These are phyloP conservation scores for Agaricales sp. DNA, from an alignment of 1,284 basidiomycete genomes.

Conservation along the genomic window DNA sequence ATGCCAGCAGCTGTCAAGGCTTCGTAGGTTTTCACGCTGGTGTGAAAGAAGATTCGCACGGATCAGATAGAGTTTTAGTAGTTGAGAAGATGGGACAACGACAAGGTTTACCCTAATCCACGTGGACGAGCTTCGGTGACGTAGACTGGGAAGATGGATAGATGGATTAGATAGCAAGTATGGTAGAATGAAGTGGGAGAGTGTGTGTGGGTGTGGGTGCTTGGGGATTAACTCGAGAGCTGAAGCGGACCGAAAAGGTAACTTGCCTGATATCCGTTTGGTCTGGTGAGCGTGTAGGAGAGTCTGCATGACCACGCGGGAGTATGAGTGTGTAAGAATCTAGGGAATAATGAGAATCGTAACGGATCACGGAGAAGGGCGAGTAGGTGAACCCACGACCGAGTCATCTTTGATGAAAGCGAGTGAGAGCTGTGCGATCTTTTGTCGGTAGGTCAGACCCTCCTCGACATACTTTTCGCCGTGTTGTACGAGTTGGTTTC, in stretches of 20 bases:
- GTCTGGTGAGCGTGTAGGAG: constrained; percentile 81
- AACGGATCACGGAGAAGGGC: constrained; percentile 4
- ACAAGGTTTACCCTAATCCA: constrained; percentile 56
- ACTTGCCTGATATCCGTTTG: constrained; percentile 74
- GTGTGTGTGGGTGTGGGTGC: background rate
- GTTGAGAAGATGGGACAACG: constrained; percentile 10
- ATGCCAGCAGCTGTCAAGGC: constrained; percentile 79
- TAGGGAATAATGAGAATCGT: constrained; percentile 20
- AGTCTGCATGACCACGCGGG: constrained; percentile 91
- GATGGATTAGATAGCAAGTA: constrained; percentile 8
- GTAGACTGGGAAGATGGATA: constrained; percentile 53
- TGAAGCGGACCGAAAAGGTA: constrained; percentile 1
- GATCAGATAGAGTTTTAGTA: constrained; percentile 7
- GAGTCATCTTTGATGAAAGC: constrained; percentile 93
- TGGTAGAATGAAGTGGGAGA: constrained; percentile 10
- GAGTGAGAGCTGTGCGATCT: constrained; percentile 84
- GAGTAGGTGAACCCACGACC: constrained; percentile 44
- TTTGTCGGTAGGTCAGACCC: constrained; percentile 81
- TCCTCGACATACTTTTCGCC: constrained; percentile 69
- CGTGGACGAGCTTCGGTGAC: constrained; percentile 93
- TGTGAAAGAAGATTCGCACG: constrained; percentile 9
- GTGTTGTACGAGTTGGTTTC: constrained; percentile 69
- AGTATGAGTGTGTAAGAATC: constrained; percentile 95
- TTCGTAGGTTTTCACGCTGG: constrained; percentile 82
- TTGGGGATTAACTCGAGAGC: background rate